phyloP scores from a whole-genome alignment of 1,139 yeast species.

The Geotrichum fermentans region DNA sequence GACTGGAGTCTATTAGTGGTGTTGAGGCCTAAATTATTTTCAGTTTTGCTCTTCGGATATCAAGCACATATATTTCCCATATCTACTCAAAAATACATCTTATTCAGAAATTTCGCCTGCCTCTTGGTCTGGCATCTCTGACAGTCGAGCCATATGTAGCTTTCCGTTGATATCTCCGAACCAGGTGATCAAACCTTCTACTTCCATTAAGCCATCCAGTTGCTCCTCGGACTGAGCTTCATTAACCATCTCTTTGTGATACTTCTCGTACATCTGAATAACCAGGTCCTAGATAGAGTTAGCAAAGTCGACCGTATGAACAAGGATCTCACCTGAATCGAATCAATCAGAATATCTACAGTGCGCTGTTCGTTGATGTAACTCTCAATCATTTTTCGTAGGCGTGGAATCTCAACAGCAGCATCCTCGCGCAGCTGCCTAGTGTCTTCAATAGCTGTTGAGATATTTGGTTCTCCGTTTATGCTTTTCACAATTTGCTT shows the following conservation, averaged over 20 bases:
- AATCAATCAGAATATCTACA: slow-evolving; percentile 50
- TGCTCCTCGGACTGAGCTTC: slow-evolving; percentile 24
- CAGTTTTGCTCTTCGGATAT: too few species aligned
- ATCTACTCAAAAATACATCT: too few species aligned
- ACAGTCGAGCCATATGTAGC: slow-evolving; percentile 23
- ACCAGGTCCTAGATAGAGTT: slow-evolving; percentile 41
- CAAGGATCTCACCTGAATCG: slow-evolving; percentile 41
- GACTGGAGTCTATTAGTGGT: too few species aligned
- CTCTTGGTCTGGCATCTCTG: neutral
- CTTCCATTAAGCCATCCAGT: slow-evolving; percentile 32
- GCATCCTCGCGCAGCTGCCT: slow-evolving; percentile 47
- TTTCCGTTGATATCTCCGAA: slow-evolving; percentile 44
- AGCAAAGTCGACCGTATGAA: neutral
- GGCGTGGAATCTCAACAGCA: slow-evolving; percentile 50
- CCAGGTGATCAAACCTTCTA: slow-evolving; percentile 49
- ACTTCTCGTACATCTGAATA: slow-evolving; percentile 46
- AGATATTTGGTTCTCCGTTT: slow-evolving; percentile 29
- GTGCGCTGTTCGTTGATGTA: slow-evolving; percentile 47
- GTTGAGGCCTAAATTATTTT: too few species aligned
- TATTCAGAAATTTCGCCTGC: slow-evolving; percentile 4
- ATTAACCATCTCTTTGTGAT: slow-evolving; percentile 36
- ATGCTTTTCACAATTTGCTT: slow-evolving; percentile 35
- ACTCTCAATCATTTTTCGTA: slow-evolving; percentile 47
- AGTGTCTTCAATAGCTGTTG: slow-evolving; percentile 35
- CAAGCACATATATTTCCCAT: too few species aligned